These are phyloP conservation scores for Dactylorhiza incarnata DNA, from an alignment of 106 monocot species.

Conservation along the genomic window DNA sequence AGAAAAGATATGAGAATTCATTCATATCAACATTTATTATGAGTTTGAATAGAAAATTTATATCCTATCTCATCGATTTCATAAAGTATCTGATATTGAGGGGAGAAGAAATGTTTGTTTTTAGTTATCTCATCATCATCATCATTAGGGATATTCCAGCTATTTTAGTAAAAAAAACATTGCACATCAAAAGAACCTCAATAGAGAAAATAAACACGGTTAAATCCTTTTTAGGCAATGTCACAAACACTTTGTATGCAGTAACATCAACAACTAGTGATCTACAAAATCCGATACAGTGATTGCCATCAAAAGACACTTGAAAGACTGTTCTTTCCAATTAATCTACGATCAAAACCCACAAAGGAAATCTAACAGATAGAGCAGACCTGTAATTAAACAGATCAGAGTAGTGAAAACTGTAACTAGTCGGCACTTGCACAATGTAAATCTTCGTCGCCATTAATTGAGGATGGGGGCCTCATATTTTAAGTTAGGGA, in stretches of 20 bases:
- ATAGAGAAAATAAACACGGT: neutral
- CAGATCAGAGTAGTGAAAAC: neutral
- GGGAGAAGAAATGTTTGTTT: neutral
- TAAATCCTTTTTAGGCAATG: neutral
- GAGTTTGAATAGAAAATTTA: neutral
- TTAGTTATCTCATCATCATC: neutral
- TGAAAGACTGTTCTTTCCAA: neutral
- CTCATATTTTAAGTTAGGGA: neutral
- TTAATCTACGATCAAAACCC: neutral
- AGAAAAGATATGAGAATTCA: neutral
- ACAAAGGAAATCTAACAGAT: neutral
- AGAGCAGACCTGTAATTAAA: neutral
- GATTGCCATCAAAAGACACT: neutral
- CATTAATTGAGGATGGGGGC: neutral
- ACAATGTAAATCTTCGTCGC: conserved; percentile 8
- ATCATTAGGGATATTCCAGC: neutral
- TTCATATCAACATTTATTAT: neutral
- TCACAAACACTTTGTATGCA: neutral
- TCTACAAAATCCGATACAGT: neutral
- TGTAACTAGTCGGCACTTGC: neutral
- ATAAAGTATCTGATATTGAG: neutral
- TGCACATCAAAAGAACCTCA: neutral
- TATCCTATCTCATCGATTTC: neutral
- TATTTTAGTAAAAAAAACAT: neutral
- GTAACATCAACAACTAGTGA: neutral